Evolutionary conservation across 2,329 filamentous ascomycete genomes (phyloP).

Genomic region (Ceratocystis colombiana): DNA sequence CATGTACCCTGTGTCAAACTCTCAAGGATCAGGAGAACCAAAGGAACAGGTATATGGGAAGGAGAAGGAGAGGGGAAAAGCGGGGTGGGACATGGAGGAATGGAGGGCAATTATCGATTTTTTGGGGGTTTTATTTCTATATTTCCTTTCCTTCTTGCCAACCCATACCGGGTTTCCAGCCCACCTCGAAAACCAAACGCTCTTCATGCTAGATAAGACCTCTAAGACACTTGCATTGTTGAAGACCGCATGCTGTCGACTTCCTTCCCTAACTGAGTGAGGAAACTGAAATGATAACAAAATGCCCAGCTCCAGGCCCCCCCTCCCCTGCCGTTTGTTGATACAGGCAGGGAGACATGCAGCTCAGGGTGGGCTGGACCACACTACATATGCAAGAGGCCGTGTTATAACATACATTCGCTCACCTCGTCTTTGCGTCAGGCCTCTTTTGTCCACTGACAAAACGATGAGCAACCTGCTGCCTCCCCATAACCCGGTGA

Average conservation of each 20-base stretch:
- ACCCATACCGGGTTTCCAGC: no score
- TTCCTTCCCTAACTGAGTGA: no score
- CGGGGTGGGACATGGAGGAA: not conserved
- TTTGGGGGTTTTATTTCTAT: no score
- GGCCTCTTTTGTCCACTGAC: not conserved
- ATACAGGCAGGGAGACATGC: not conserved
- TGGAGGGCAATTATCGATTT: not conserved
- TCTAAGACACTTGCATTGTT: no score
- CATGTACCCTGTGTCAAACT: constrained; percentile 13
- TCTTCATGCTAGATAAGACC: no score
- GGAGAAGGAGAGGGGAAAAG: not conserved
- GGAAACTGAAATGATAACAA: no score
- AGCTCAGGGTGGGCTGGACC: not conserved
- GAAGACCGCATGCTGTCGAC: no score
- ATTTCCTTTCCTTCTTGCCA: no score
- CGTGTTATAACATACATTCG: not conserved
- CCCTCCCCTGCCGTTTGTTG: not conserved
- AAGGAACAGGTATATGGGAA: not conserved
- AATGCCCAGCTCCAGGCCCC: no score
- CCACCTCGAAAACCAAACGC: no score
- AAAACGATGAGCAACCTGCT: not conserved
- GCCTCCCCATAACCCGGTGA: not conserved
- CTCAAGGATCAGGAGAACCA: not conserved
- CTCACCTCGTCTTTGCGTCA: not conserved
- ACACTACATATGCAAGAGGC: not conserved